Percentiles rank a stretch among this genome's conserved stretches.
Evolutionary conservation across 2,329 filamentous ascomycete species (phyloP).

Genomic region (Hymenoscyphus occultus): DNA sequence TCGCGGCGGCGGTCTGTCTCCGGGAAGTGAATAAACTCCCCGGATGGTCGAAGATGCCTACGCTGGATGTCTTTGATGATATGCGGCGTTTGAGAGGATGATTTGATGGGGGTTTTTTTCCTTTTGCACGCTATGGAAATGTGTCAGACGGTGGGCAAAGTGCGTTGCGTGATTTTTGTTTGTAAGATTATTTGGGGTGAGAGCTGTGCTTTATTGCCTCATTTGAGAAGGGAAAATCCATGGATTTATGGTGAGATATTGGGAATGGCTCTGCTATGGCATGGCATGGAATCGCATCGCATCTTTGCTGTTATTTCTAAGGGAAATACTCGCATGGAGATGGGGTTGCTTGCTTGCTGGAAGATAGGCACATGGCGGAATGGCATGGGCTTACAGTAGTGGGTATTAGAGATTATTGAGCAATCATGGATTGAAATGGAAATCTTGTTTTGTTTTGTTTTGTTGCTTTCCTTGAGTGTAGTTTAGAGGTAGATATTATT

Average conservation of each 20-base stretch:
- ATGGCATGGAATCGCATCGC: background rate
- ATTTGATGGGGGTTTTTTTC: background rate
- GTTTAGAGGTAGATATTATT: no score
- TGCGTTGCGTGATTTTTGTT: no score
- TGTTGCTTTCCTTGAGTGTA: no score
- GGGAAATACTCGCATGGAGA: no score
- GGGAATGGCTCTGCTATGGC: background rate
- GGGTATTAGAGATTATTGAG: no score
- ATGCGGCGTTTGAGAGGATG: background rate
- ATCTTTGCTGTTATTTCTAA: background rate
- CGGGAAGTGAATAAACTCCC: conserved; percentile 42
- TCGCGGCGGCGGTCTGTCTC: conserved; percentile 50
- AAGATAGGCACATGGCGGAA: no score
- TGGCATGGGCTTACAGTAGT: no score
- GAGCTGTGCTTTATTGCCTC: background rate
- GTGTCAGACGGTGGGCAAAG: no score
- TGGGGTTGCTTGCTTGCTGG: no score
- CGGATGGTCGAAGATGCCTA: conserved; percentile 7
- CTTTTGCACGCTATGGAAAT: no score
- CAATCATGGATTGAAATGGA: no score
- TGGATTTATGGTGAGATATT: background rate
- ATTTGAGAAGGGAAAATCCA: background rate
- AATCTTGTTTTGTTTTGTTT: no score
- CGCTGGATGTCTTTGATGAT: conserved; percentile 9
- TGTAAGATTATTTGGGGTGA: background rate